Evolutionary conservation across 2,329 filamentous ascomycete genomes (phyloP).

Genomic region (Paecilomyces fulvus): DNA sequence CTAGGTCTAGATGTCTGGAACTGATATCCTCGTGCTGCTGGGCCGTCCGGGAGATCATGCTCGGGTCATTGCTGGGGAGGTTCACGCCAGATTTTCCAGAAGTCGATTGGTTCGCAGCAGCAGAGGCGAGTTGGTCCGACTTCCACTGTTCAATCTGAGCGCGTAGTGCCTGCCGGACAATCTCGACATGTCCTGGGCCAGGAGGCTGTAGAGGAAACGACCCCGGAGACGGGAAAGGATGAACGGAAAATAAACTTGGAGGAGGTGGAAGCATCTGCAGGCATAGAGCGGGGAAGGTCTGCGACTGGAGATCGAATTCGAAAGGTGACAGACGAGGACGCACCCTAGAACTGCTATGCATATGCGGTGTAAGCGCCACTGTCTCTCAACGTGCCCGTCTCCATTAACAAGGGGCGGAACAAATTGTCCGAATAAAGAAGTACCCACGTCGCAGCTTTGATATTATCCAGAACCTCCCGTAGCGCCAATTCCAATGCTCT

Average conservation of each 20-base stretch:
- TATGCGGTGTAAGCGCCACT: conserved; percentile 7
- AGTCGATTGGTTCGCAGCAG: conserved; percentile 35
- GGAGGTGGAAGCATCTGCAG: conserved; percentile 73
- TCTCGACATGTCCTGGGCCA: conserved; percentile 62
- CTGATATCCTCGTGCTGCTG: conserved; percentile 60
- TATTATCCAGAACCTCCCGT: conserved; percentile 70
- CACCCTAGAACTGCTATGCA: conserved; percentile 32
- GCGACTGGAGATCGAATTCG: conserved; percentile 75
- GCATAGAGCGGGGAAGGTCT: conserved; percentile 79
- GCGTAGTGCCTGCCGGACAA: conserved; percentile 58
- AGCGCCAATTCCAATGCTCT: conserved; percentile 77
- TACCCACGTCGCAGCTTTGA: conserved; percentile 72
- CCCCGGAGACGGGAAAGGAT: conserved; percentile 65
- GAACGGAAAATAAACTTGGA: conserved; percentile 71
- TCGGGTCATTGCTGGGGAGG: conserved; percentile 22
- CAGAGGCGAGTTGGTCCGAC: conserved; percentile 31
- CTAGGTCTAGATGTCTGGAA: conserved; percentile 64
- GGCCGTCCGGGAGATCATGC: conserved; percentile 39
- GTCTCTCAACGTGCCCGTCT: conserved; percentile 2
- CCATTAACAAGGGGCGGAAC: not conserved
- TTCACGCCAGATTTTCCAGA: conserved; percentile 24
- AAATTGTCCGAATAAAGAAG: not conserved
- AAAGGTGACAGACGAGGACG: conserved; percentile 42
- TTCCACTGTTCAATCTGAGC: conserved; percentile 62
- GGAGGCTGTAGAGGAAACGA: conserved; percentile 79